Percentiles rank a stretch among this genome's conserved stretches.
Conservation (phyloP, 2,329 filamentous ascomycete species). For the Colletotrichum horii region DNA sequence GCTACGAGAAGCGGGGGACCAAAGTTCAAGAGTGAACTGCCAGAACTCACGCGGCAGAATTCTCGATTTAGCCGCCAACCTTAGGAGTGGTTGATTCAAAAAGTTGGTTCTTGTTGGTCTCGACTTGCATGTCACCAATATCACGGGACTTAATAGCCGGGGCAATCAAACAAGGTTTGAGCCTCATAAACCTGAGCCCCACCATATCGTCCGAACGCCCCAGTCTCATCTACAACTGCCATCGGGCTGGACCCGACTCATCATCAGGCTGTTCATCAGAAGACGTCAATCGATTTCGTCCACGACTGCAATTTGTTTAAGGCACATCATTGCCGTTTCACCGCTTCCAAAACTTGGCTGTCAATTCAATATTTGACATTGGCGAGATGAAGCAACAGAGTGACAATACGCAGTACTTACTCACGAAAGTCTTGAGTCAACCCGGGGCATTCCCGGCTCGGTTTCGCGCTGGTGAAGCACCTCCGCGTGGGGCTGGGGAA, state of each 20-base stretch:
- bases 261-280: not conserved
- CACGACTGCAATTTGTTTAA: accelerated
- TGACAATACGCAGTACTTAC: accelerated
- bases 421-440: not conserved
- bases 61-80: not conserved
- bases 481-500: not conserved
- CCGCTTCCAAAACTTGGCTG: not conserved
- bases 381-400: not conserved
- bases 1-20: not conserved
- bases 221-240: not conserved
- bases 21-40: not conserved
- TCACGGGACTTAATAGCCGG: not conserved
- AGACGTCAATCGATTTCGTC: not conserved
- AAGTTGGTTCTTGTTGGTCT: not conserved
- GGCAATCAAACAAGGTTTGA: not conserved
- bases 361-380: not conserved
- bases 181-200: not conserved
- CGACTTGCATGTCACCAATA: not conserved
- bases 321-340: not conserved
- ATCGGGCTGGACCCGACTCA: not conserved
- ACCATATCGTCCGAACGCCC: not conserved
- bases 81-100: not conserved
- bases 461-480: not conserved
- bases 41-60: not conserved
- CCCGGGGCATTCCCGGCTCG: not conserved